Evolutionary conservation across 78 protist genomes (phyloP).

Genomic region (Polysphondylium violaceum): DNA sequence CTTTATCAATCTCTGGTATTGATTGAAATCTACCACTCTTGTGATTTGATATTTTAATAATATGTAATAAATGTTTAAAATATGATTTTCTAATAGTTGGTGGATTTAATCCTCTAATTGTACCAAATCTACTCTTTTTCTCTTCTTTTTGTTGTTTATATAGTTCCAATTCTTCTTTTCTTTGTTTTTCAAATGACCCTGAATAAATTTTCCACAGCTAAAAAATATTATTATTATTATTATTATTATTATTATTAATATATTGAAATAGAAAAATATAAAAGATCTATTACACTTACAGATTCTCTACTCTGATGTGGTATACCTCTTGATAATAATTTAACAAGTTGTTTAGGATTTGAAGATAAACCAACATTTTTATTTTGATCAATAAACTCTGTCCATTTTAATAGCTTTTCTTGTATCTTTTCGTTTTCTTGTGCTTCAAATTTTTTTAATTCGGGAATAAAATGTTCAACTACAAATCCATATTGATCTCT

Average conservation of each 20-base stretch:
- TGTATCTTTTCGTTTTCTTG: not conserved
- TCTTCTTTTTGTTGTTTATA: slow-evolving; percentile 71
- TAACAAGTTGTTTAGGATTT: slow-evolving; percentile 33
- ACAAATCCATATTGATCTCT: slow-evolving; percentile 65
- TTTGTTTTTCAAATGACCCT: slow-evolving; percentile 61
- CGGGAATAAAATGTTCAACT: slow-evolving; percentile 31
- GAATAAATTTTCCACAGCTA: slow-evolving; percentile 68
- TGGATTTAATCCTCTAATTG: slow-evolving; percentile 69
- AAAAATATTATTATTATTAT: too few relatives aligned
- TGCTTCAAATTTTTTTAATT: slow-evolving; percentile 48
- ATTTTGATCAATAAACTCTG: slow-evolving; percentile 53
- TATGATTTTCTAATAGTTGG: slow-evolving; percentile 67
- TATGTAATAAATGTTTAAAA: slow-evolving; percentile 39
- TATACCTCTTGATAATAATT: slow-evolving; percentile 51
- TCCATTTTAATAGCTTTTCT: slow-evolving; percentile 24
- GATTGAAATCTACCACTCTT: slow-evolving; percentile 31
- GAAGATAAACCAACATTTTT: slow-evolving; percentile 56
- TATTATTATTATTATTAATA: too few relatives aligned
- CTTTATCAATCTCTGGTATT: slow-evolving; percentile 73
- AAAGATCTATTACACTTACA: not conserved
- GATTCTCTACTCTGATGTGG: slow-evolving; percentile 59
- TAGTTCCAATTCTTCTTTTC: slow-evolving; percentile 58
- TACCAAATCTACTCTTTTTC: slow-evolving; percentile 35
- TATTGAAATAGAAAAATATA: not conserved
- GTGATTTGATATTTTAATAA: slow-evolving; percentile 37